Base-by-base conservation (phyloP, 352 stramenopile genomes). In the Plasmopara halstedii region DNA sequence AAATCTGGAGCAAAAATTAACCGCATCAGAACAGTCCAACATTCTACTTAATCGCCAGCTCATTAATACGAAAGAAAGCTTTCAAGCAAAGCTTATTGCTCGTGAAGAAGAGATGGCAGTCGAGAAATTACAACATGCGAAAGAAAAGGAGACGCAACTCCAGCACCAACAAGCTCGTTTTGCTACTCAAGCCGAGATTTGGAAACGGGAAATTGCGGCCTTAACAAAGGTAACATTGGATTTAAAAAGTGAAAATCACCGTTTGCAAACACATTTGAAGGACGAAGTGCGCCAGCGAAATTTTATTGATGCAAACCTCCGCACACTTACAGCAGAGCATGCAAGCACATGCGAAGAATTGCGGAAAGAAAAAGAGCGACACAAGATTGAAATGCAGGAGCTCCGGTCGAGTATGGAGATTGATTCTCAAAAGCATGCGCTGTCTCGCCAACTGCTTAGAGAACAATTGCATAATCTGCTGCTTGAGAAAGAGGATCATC, bases 121-220 rank as follows among this genome's bases (percentile, higher is more conserved):
- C 1, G 64, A 74, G 18, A 64, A 66, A 13, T 51, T 65, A 9
- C 48, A 58, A 10, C 33, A 65, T n/a, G 20, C 25, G 2, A 59
- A 54, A 17, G 55, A 70, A 13, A 70, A 70, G 15, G 62, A 76
- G 29, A 44, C 49, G 1, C 61, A 67, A 22, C 20, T 79, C 8
- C 44, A 64, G 26, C 54, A 66, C 0, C 46, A 73, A 6, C 64
- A 68, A 31, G 42, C 58, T 31, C 53, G 58, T 6, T 70, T 67
- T 40, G 53, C 51, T 2, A 55, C 62, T 18, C 58, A 79, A 43
- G 56, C 59, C 8, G 57, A 67, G 15, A 39, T 64, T 10, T 70
- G 69, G 51, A 71, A 76, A 43, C 47, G 59, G 3, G 60, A 79
- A 29, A 74, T 82, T 38, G 64, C 59, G 32, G 33, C 51, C n/a